Evolutionary conservation across 78 protist species (phyloP).

Genomic region (Emiliania huxleyi): DNA sequence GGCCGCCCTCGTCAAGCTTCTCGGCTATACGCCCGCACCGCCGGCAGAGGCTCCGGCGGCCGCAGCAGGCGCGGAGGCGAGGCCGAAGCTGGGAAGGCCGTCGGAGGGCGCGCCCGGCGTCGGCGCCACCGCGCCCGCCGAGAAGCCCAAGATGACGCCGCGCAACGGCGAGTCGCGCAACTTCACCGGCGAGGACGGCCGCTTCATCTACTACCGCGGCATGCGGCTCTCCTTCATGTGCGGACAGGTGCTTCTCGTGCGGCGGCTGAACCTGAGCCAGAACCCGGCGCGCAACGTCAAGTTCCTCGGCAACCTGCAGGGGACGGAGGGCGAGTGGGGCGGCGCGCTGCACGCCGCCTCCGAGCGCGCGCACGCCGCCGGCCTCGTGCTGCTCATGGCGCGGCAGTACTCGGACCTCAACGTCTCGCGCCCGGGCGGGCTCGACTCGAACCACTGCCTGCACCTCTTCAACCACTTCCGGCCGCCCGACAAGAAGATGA

Average conservation of each 20-base stretch:
- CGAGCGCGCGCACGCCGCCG: neutral
- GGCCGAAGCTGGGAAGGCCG: no score
- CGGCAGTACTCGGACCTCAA: neutral
- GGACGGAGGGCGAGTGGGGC: neutral
- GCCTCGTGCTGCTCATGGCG: neutral
- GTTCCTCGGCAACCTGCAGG: neutral
- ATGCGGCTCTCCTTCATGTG: neutral
- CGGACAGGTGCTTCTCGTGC: neutral
- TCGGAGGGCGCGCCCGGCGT: no score
- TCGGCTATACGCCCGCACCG: neutral
- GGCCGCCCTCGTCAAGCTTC: neutral
- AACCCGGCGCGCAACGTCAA: neutral
- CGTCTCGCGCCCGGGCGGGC: neutral
- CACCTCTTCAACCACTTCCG: constrained; percentile 21
- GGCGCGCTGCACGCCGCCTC: neutral
- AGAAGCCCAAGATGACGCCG: neutral
- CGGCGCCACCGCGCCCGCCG: neutral
- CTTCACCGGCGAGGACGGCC: neutral
- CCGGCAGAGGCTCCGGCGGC: no score
- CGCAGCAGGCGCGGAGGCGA: no score
- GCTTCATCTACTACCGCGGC: neutral
- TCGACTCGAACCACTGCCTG: constrained; percentile 5
- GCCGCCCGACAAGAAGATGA: constrained; percentile 14
- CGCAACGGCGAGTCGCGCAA: neutral
- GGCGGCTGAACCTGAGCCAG: neutral